phyloP scores from a whole-genome alignment of 1,284 basidiomycete genomes.

The Trichosporon ovoides region DNA sequence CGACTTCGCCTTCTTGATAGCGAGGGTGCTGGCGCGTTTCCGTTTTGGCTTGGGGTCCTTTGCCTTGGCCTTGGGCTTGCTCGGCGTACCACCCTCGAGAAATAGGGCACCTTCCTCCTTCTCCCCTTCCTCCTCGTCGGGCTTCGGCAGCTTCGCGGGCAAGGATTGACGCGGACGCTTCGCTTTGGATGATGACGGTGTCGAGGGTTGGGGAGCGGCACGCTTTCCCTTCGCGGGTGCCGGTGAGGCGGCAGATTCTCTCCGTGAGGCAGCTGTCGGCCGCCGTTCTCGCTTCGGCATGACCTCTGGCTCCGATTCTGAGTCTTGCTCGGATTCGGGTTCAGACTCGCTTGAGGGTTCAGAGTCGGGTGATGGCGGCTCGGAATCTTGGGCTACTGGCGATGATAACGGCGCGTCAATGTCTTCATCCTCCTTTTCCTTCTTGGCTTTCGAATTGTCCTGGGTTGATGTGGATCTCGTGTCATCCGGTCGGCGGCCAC shows the following conservation, averaged over 20 bases:
- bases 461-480: no score
- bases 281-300: neutral
- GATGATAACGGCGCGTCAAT: neutral
- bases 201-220: neutral
- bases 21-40: neutral
- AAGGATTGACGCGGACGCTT: neutral
- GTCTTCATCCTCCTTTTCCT: neutral
- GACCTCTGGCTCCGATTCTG: neutral
- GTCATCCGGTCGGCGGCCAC: no score
- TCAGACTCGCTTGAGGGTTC: no score
- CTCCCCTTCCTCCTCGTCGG: neutral
- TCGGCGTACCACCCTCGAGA: neutral
- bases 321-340: neutral
- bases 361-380: no score
- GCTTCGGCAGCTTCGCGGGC: neutral
- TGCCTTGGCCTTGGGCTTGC: neutral
- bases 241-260: neutral
- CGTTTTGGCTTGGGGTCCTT: neutral
- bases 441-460: neutral
- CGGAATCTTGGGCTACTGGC: neutral
- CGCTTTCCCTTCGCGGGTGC: neutral
- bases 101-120: neutral
- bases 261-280: neutral
- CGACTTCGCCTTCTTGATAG: neutral
- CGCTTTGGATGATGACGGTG: neutral